These are phyloP conservation scores for Aspergillus sp. DNA, from an alignment of 2,329 filamentous ascomycete species.

Conservation along the genomic window DNA sequence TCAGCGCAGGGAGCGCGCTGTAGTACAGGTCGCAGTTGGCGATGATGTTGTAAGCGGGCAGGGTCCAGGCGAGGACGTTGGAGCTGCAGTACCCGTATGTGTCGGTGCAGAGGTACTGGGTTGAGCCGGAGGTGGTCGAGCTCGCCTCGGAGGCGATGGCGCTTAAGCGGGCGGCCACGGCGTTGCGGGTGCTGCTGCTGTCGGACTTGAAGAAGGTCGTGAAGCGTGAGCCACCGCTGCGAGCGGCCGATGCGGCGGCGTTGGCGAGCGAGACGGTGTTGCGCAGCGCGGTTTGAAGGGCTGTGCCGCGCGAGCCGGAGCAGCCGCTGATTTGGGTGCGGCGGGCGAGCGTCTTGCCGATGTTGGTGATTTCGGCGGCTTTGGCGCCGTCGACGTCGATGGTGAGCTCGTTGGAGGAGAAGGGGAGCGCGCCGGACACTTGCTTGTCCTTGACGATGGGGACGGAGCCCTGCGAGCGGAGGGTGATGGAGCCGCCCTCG, in stretches of 20 bases:
- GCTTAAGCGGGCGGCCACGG: constrained; percentile 54
- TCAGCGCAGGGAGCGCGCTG: constrained; percentile 49
- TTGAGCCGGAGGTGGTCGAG: constrained; percentile 49
- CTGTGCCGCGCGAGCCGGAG: constrained; percentile 47
- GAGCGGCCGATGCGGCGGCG: constrained; percentile 55
- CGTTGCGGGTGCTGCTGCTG: constrained; percentile 44
- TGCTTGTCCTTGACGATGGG: constrained; percentile 54
- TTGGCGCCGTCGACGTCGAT: constrained; percentile 57
- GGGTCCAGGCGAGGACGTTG: constrained; percentile 62
- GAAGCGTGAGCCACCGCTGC: constrained; percentile 37
- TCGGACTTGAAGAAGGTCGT: constrained; percentile 64
- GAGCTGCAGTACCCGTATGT: constrained; percentile 52
- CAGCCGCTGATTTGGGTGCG: constrained; percentile 58
- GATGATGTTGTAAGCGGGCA: constrained; percentile 55
- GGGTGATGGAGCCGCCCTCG: constrained; percentile 54
- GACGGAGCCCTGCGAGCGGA: constrained; percentile 58
- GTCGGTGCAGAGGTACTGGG: constrained; percentile 61
- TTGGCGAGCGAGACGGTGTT: constrained; percentile 49
- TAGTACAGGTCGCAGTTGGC: constrained; percentile 64
- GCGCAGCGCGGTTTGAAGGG: constrained; percentile 52
- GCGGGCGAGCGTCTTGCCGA: constrained; percentile 43
- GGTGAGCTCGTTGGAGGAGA: constrained; percentile 59
- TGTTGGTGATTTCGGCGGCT: constrained; percentile 52
- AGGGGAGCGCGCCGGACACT: constrained; percentile 57
- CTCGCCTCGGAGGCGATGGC: constrained; percentile 58